A percentile compares a stretch with the other conserved stretches of the same genome.
Conservation (phyloP, 2,329 filamentous ascomycete genomes). For the Corinectria fuckeliana region DNA sequence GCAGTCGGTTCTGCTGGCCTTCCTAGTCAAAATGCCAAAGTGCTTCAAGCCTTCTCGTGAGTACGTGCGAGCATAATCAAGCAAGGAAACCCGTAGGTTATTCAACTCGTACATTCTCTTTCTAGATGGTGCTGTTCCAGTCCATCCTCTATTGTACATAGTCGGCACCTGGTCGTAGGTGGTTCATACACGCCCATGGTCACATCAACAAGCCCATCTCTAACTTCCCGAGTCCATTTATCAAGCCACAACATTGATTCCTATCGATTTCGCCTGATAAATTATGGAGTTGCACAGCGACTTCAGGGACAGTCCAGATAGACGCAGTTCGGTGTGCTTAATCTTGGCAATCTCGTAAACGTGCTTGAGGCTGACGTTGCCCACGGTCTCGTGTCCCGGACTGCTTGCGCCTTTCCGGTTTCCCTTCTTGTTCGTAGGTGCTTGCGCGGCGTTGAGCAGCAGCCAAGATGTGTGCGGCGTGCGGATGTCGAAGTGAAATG, state of each 20-base stretch:
- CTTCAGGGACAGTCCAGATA: conserved; percentile 74
- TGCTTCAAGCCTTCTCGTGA: not conserved
- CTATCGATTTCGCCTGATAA: conserved; percentile 76
- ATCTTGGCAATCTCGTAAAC: conserved; percentile 98
- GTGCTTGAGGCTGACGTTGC: conserved; percentile 90
- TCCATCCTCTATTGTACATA: conserved; percentile 37
- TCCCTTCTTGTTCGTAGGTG: conserved; percentile 74
- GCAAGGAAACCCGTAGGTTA: not conserved
- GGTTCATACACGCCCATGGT: conserved; percentile 21
- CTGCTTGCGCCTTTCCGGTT: conserved; percentile 79
- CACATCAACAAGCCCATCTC: conserved; percentile 7
- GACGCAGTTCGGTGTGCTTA: conserved; percentile 79
- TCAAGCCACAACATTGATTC: conserved; percentile 72
- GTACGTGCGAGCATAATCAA: not conserved
- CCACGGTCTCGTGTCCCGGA: conserved; percentile 79
- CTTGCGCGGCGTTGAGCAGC: conserved; percentile 81
- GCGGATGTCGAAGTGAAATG: conserved; percentile 90
- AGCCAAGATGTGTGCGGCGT: conserved; percentile 95
- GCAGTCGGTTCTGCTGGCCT: not conserved
- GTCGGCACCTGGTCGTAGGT: conserved; percentile 22
- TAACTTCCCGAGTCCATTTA: conserved; percentile 13
- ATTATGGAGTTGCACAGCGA: conserved; percentile 78
- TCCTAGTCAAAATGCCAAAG: not conserved
- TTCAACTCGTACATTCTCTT: conserved; percentile 21
- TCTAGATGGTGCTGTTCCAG: conserved; percentile 11